These are phyloP conservation scores for Incumbomyces delicatus DNA, from an alignment of 2,329 filamentous ascomycete species.

Conservation along the genomic window DNA sequence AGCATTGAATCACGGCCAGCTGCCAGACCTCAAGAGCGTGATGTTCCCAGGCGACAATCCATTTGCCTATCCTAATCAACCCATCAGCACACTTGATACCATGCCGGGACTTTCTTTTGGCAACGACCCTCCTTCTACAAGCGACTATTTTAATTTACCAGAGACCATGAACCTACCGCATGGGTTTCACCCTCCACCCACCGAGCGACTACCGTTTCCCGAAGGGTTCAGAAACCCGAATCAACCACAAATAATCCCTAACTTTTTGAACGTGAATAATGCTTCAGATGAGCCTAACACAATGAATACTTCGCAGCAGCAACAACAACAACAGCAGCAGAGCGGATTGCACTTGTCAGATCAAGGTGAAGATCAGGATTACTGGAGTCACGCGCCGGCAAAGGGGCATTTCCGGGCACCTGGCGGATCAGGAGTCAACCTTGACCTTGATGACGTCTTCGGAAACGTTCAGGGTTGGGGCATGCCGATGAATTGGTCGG, in stretches of 20 bases:
- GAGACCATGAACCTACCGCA: background rate
- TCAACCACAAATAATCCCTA: background rate
- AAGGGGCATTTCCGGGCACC: slow-evolving; percentile 7
- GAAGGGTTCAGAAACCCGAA: background rate
- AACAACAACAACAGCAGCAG: background rate
- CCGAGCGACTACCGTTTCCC: background rate
- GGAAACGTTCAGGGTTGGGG: slow-evolving; percentile 11
- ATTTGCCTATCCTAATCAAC: slow-evolving; percentile 42
- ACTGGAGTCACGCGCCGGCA: slow-evolving; percentile 12
- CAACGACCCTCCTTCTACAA: background rate
- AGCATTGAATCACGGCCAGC: slow-evolving; percentile 18
- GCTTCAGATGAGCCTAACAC: background rate
- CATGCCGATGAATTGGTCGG: background rate
- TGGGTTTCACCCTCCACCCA: background rate
- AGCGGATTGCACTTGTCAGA: background rate
- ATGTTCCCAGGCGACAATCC: slow-evolving; percentile 43
- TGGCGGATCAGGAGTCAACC: slow-evolving; percentile 1
- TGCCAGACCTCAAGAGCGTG: slow-evolving; percentile 40
- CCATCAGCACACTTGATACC: slow-evolving; percentile 21
- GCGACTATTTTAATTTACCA: background rate
- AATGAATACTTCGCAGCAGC: background rate
- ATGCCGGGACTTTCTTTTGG: slow-evolving; percentile 2
- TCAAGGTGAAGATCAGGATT: slow-evolving; percentile 10
- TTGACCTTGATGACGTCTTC: slow-evolving; percentile 16
- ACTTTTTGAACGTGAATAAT: slow-evolving; percentile 1